A percentile compares a stretch with the other conserved stretches of the same genome.
These are phyloP conservation scores for Euphorbia pulcherrima DNA, from an alignment of 345 rosid genomes.

Conservation along the genomic window DNA sequence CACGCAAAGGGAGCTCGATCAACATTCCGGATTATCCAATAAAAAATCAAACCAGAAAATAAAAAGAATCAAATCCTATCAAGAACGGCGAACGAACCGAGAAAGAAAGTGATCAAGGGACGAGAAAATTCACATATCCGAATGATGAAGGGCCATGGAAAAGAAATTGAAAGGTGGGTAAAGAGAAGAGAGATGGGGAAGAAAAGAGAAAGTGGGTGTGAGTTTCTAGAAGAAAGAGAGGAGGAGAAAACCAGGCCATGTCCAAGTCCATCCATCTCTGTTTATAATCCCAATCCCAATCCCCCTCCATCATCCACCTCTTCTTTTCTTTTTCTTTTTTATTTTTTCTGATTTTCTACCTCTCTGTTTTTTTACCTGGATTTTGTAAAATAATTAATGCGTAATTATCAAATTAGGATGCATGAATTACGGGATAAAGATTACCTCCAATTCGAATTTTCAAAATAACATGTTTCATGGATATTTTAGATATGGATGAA, in stretches of 20 bases:
- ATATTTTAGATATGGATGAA: too few relatives aligned
- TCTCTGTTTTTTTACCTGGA: too few relatives aligned
- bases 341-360: not conserved
- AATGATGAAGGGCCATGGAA: conserved; percentile 32
- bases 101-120: conserved; percentile 24
- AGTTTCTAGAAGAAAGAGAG: not conserved
- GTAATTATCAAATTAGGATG: not conserved
- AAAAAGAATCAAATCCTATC: not conserved
- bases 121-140: conserved; percentile 33
- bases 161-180: not conserved
- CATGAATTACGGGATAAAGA: too few relatives aligned
- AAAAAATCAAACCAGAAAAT: not conserved
- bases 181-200: not conserved
- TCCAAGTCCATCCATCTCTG: not conserved
- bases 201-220: conserved; percentile 4
- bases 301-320: conserved; percentile 3
- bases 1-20: conserved; percentile 18
- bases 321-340: not conserved
- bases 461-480: too few relatives aligned
- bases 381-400: not conserved
- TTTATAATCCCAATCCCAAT: conserved; percentile 24
- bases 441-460: too few relatives aligned
- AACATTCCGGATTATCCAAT: not conserved
- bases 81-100: conserved; percentile 36
- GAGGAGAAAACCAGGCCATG: not conserved